Base-by-base conservation (phyloP, 2,329 filamentous ascomycete genomes). In the Metarhizium guizhouense region DNA sequence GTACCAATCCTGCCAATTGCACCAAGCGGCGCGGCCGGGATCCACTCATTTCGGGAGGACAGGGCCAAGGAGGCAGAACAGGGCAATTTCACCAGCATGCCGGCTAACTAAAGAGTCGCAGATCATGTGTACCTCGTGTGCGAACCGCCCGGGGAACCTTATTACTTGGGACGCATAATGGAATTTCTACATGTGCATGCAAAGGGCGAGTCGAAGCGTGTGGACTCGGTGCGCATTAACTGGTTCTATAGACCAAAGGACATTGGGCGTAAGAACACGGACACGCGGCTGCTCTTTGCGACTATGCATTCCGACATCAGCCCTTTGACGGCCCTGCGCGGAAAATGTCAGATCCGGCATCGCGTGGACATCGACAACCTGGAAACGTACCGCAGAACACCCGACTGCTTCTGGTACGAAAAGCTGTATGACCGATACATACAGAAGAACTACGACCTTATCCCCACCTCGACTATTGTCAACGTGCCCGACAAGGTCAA, bases 261-360 rank as follows among this genome's bases (percentile, higher is more conserved):
- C 73, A 95, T 97, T 67, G 89, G 90, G 62, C 89, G 92, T 63
- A 94, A 92, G 74, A 87, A 89, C 63, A 87, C 88, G 69, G 94
- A 99, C 76, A 93, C 89, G 57, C 88, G 94, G 59, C 79, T 93
- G 65, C 84, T 99, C 53, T 96, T 93, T 73, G 93, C 91, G 59
- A 96, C 94, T 34, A 99, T 99, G 94, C 94, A 99, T 72, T 97
- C 94, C 30, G 94, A 99, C 75, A 87, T 91, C 59, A 95, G 90
- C 69, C 94, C 94, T 56, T 79, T 99, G 65, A 91, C 91, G 52
- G 90, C 94, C 49, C 78, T 99, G 63, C 90, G 94, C 66, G 94
- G 94, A 62, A 96, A 95, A 75, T 97, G 93, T 72, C 84, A 86
- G 61, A 94, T 99, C 70, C 81, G 83, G 70, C 94, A 99, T 76